Evolutionary conservation across 257 asterid genomes (phyloP), one percentile per base, ranked within the genome.

Genomic region (Solanum clarkiae): DNA sequence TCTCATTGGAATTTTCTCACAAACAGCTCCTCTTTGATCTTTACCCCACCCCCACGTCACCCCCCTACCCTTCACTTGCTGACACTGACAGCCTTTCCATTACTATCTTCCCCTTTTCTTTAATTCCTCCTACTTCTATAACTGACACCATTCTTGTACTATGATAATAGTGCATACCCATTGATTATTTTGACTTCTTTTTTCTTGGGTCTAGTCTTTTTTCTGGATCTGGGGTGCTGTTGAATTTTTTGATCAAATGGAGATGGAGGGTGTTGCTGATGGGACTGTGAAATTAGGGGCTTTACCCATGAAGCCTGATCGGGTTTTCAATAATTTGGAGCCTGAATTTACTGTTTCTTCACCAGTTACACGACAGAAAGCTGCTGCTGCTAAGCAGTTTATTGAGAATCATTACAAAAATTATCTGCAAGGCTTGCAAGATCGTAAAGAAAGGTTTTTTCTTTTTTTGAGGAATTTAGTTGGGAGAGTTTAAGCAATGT

Each of bases 351-450:
- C 95, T 56, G 96, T 91, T 83, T 96, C 99, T 29, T 96, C 99
- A 72, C 98, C 99, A 74, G 99, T 96, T n/a, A 96, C 99, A 3
- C 89, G 98, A 12, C 98, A 96, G 90, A 96, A 96, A 86, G 94
- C 98, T n/a, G 99, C 98, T 45, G 98, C 99, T 4, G 99, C 99
- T 0, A 96, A 96, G 45, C 97, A 96, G 88, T 82, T 96, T 24
- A 96, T 96, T 65, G 99, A 96, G 92, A 96, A 96, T 88, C 99
- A 96, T 89, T 96, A 96, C 89, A 96, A 93, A 89, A 96, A 96
- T 86, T 84, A 96, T 65, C 88, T 92, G 51, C 99, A 96, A 82
- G 99, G 99, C 6, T 86, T 96, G 89, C 98, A 95, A 84, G 98
- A 96, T 93, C 99, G 98, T 74, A 94, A 47, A 90, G 99, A 96